Percentiles rank a stretch among this genome's conserved stretches.
Conservation (phyloP, 2,329 filamentous ascomycete species). For the Cercospora zeae-maydis region DNA sequence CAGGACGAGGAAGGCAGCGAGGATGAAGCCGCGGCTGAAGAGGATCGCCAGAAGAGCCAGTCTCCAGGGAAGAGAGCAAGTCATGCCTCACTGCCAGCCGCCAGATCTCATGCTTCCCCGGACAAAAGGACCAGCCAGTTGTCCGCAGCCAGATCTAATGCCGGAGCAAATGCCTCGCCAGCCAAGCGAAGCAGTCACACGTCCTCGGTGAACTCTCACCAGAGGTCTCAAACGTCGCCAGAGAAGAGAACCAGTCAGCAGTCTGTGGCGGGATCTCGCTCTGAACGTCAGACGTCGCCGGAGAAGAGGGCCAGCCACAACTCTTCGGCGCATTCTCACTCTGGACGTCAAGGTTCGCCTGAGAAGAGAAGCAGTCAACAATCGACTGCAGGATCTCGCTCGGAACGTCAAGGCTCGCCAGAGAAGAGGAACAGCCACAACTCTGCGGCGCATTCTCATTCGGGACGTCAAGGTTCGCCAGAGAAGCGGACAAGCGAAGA, state of each 20-base stretch:
- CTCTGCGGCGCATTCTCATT: no score
- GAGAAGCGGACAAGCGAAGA: not conserved
- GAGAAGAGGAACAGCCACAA: not conserved
- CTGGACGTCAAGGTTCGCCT: not conserved
- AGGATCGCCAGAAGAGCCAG: no score
- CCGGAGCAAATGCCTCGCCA: not conserved
- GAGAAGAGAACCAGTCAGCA: not conserved
- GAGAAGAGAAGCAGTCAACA: not conserved
- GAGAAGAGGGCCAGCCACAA: not conserved
- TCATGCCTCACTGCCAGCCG: not conserved
- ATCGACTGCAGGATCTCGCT: not conserved
- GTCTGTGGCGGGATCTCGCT: not conserved
- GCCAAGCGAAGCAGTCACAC: not conserved
- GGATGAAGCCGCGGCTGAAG: no score
- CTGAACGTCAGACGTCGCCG: not conserved
- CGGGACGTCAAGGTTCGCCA: no score
- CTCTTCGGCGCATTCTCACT: not conserved
- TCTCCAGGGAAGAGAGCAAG: not conserved
- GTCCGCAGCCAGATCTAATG: not conserved
- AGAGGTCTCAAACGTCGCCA: not conserved
- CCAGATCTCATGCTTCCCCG: not conserved
- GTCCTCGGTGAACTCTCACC: not conserved
- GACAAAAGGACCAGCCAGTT: not conserved
- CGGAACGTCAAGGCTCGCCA: not conserved
- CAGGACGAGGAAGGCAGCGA: no score